Conservation (phyloP, 2,329 filamentous ascomycete genomes). For the Cordyceps pruinosa region DNA sequence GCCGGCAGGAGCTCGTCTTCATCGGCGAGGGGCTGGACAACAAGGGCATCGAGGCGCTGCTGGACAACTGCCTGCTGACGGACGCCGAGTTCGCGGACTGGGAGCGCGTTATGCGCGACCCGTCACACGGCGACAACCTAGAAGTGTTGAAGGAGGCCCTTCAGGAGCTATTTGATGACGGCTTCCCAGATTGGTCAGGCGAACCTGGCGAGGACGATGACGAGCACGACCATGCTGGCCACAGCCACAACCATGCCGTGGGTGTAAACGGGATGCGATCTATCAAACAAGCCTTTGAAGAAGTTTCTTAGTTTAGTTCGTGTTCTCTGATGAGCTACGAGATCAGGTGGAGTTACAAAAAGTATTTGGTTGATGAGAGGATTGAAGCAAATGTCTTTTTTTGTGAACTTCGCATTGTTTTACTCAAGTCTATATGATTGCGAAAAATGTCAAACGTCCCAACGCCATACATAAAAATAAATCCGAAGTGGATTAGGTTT, state of each 20-base stretch:
- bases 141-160: conserved; percentile 39
- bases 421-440: background rate
- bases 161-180: conserved; percentile 49
- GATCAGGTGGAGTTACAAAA: background rate
- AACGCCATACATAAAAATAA: background rate
- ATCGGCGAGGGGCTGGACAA: conserved; percentile 60
- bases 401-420: background rate
- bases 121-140: conserved; percentile 9
- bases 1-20: conserved; percentile 66
- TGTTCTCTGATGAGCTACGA: background rate
- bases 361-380: background rate
- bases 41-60: conserved; percentile 39
- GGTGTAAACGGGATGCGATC: conserved; percentile 2
- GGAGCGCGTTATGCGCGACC: conserved; percentile 44
- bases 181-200: conserved; percentile 49
- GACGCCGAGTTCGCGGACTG: conserved; percentile 50
- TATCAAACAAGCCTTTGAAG: conserved; percentile 7
- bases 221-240: conserved; percentile 24
- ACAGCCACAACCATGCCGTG: conserved; percentile 9
- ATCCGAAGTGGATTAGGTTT: conserved; percentile 12
- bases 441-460: background rate
- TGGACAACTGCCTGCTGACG: conserved; percentile 57
- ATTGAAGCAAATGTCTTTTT: too few species aligned
- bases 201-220: conserved; percentile 40
- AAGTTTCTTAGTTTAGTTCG: background rate